Evolutionary conservation across 805 yeast species (phyloP).

Genomic region (Ogataea neopini): DNA sequence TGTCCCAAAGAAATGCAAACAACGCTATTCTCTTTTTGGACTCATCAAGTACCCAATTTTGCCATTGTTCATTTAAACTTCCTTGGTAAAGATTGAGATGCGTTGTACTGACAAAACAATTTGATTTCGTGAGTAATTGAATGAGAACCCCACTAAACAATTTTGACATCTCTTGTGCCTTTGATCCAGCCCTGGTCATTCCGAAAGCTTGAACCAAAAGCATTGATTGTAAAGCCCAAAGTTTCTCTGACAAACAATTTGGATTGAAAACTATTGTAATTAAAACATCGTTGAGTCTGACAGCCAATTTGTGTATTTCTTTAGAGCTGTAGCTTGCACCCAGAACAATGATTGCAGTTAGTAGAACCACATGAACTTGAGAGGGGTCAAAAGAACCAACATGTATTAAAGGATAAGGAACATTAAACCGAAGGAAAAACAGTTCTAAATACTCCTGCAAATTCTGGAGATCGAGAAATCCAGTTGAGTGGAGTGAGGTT

Average conservation of each 20-base stretch:
- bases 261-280: conserved; percentile 11
- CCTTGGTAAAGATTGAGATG: neutral
- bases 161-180: conserved; percentile 14
- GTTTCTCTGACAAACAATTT: conserved; percentile 5
- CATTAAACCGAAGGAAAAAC: conserved; percentile 15
- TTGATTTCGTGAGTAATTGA: conserved; percentile 13
- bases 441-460: conserved; percentile 13
- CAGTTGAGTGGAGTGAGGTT: neutral
- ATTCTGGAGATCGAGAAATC: conserved; percentile 8
- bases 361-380: conserved; percentile 1
- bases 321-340: conserved; percentile 12
- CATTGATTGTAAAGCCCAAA: conserved; percentile 18
- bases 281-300: conserved; percentile 12
- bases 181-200: conserved; percentile 8
- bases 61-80: conserved; percentile 10
- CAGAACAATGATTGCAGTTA: conserved; percentile 12
- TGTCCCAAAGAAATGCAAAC: conserved; percentile 16
- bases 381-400: conserved; percentile 13
- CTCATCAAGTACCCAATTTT: conserved; percentile 13
- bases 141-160: conserved; percentile 13
- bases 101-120: conserved; percentile 6
- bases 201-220: conserved; percentile 16
- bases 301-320: conserved; percentile 8
- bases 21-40: conserved; percentile 18
- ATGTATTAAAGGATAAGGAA: conserved; percentile 19